Base-by-base conservation (phyloP, 352 stramenopile genomes). In the Pythium dissotocum region DNA sequence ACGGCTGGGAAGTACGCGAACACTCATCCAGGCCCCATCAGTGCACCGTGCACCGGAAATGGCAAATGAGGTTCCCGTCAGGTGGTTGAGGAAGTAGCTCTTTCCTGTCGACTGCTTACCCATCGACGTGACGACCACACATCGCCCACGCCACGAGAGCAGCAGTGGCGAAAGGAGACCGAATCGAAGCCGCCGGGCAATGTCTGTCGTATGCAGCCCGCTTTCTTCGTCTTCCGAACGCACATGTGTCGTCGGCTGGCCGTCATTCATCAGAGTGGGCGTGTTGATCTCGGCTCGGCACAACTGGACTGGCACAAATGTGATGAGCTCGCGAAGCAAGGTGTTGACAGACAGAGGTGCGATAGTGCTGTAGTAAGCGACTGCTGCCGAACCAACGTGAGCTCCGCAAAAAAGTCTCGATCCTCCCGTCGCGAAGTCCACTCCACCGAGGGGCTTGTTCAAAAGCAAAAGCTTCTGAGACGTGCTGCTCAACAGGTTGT, bases 41-140 rank as follows among this genome's bases (percentile, higher is more conserved):
- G 81, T 89, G 54, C 83, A 89, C 12, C 80, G 76, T 6, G 75
- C 76, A n/a, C 80, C 83, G 58, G 83, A 69, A 56, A 88, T 91
- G 2, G 83, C 82, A 72, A 91, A 93, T 18, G 84, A 92, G 1
- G 76, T 88, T 14, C 84, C 82, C 1, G 80, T 90, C 60, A 92
- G 58, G 53, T 91, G 85, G 30, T 93, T 93, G 0, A 93, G 56
- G 24, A 90, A 91, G 55, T 91, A 93, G 52, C 82, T 91, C 42
- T 93, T 93, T 3, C 85, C 85, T 1, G 85, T 93, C 1, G 85
- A 93, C 51, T 93, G 85, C 36, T 90, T 88, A 4, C 80, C 80
- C 80, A 88, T 88, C 1, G 76, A 88, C 28, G 80, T 85, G 33
- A 88, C 69, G 21, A 86, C 80, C 4, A 86, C 59, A 55, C 80